Conservation (phyloP, 208 protist genomes). For the Leishmania arabica region DNA sequence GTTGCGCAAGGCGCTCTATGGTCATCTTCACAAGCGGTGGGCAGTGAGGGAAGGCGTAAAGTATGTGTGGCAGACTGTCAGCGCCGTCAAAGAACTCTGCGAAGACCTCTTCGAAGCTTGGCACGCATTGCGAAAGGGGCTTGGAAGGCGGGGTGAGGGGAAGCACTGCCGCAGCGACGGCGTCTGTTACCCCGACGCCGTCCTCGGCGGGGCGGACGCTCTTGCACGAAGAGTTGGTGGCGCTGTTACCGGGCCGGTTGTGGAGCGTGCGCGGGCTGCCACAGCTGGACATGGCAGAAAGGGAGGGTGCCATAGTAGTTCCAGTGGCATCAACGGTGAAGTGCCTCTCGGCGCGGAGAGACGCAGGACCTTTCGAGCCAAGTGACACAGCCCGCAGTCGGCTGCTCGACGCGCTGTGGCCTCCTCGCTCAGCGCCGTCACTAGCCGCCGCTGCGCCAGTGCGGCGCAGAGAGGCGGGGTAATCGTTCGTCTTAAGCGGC, state of each 20-base stretch:
- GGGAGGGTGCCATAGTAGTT: background rate
- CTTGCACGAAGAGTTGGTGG: background rate
- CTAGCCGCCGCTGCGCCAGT: background rate
- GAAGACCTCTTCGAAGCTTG: conserved; percentile 64
- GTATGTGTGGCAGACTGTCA: conserved; percentile 67
- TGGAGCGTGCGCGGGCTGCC: too few relatives aligned
- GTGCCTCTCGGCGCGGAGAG: background rate
- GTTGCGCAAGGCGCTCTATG: conserved; percentile 46
- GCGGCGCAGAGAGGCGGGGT: background rate
- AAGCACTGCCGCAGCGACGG: background rate
- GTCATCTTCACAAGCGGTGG: conserved; percentile 52
- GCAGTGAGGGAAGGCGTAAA: conserved; percentile 73
- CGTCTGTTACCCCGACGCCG: background rate
- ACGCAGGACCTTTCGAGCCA: background rate
- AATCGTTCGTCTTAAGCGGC: background rate
- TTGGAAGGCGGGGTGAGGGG: conserved; percentile 5
- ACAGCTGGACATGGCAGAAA: background rate
- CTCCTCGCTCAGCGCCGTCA: background rate
- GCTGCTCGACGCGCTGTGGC: background rate
- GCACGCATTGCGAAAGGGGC: conserved; percentile 41
- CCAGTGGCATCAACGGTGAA: background rate
- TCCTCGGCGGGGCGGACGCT: too few relatives aligned
- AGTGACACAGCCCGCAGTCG: background rate
- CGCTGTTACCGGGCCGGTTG: background rate
- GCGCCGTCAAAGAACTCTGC: conserved; percentile 73